Evolutionary conservation across 179 eudicot species (phyloP), one percentile per base, ranked within the genome.

Genomic region (Sideroxylon spinosum): DNA sequence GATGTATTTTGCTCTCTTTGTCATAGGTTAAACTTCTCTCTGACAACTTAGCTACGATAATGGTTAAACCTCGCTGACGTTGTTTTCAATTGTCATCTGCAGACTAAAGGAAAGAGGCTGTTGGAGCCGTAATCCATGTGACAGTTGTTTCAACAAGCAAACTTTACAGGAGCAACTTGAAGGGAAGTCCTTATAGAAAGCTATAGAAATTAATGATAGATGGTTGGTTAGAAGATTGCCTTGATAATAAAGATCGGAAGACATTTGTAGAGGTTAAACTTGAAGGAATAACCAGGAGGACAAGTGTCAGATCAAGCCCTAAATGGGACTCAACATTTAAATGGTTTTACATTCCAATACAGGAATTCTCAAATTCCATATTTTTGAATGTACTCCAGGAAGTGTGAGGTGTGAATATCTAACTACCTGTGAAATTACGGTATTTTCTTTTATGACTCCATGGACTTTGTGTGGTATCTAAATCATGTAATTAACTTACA

Each of bases 1-100:
- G 49, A n/a, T 10, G 60, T 14, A 69, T 61, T 67, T 32, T n/a
- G 49, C 62, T 57, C 44, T 37, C 44, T 74, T 79, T 50, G 62
- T 53, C 71, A 61, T 84, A 95, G 99, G 96, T 86, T 78, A 95
- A 95, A 84, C 80, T 95, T 73, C 71, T 88, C 19, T 87, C 87
- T 32, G 99, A 95, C 29, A 89, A 96, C 63, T 65, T 95, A 84
- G 88, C 61, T 46, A 94, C 92, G 81, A 94, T 93, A 67, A 92
- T 95, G 99, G 99, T 95, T 73, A 98, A 95, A 80, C 99, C 99
- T 80, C 93, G 98, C 32, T 96, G 99, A 46, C 90, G 90, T 25
- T 92, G 98, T 87, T 71, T 85, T 44, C 77, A 92, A 78, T 80
- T 95, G 86, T 86, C 99, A 72, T 81, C 91, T 44, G 87, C 83